A percentile compares a stretch with the other conserved stretches of the same genome.
These are phyloP conservation scores for Botryotinia convoluta DNA, from an alignment of 2,329 filamentous ascomycete genomes.

Conservation along the genomic window DNA sequence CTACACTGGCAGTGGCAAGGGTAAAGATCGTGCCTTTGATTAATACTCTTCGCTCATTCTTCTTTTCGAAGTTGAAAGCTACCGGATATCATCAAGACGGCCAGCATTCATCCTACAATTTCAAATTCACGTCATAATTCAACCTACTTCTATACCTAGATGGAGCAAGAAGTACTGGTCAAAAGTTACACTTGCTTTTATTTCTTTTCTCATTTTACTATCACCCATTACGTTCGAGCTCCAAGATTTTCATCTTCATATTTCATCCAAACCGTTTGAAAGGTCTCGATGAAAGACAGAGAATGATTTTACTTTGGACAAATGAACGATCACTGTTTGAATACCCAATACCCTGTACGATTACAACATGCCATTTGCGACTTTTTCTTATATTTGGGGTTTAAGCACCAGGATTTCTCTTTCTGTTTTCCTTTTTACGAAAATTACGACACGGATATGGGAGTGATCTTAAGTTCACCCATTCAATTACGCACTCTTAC, in stretches of 20 bases:
- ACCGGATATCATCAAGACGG: not conserved
- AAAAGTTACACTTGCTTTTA: not conserved
- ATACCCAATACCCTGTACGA: slow-evolving; percentile 12
- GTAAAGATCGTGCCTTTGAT: not conserved
- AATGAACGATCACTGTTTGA: not conserved
- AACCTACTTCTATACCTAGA: not conserved
- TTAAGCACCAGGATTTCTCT: not conserved
- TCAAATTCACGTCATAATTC: not conserved
- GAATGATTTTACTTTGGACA: not conserved
- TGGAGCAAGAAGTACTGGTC: not conserved
- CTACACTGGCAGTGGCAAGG: not conserved
- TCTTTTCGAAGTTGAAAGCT: not conserved
- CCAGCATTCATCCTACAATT: not conserved
- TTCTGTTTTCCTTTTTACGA: not conserved
- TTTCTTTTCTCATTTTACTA: not conserved
- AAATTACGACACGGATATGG: not conserved
- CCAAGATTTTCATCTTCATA: not conserved
- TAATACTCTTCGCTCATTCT: not conserved
- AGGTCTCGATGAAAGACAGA: not conserved
- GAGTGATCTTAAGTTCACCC: not conserved
- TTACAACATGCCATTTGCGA: not conserved
- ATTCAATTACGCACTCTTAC: not conserved
- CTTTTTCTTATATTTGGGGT: not conserved
- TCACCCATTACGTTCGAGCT: not conserved
- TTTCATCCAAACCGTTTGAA: not conserved